These are phyloP conservation scores for Fusarium kyushuense DNA, from an alignment of 2,329 filamentous ascomycete genomes.

Conservation along the genomic window DNA sequence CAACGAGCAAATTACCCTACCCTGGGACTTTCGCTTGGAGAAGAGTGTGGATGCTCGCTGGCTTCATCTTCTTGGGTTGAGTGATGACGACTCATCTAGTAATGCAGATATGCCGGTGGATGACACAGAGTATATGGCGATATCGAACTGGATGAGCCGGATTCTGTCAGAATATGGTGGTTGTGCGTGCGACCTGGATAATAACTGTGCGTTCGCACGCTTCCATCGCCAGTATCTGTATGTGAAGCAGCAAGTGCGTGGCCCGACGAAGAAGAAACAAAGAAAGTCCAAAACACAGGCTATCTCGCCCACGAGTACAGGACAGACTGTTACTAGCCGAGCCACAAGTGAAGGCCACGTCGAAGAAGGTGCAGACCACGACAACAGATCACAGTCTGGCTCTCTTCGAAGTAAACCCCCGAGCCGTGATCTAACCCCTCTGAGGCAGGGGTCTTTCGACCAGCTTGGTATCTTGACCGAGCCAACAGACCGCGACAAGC, in stretches of 20 bases:
- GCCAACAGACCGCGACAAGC: conserved; percentile 74
- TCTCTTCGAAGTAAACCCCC: conserved; percentile 73
- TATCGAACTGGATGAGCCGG: conserved; percentile 74
- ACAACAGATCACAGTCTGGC: conserved; percentile 59
- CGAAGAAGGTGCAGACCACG: conserved; percentile 67
- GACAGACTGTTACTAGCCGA: conserved; percentile 71
- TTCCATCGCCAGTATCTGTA: conserved; percentile 70
- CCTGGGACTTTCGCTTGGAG: conserved; percentile 75
- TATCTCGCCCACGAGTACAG: conserved; percentile 72
- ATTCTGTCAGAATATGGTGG: conserved; percentile 83
- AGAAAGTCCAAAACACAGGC: conserved; percentile 67
- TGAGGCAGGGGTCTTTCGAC: conserved; percentile 70
- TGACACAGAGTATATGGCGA: conserved; percentile 69
- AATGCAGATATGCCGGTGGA: conserved; percentile 67
- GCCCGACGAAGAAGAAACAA: conserved; percentile 61
- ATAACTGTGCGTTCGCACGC: conserved; percentile 72
- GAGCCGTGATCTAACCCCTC: conserved; percentile 74
- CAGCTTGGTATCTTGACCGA: conserved; percentile 71
- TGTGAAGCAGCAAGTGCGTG: conserved; percentile 58
- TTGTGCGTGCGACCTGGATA: conserved; percentile 77
- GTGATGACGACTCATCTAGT: conserved; percentile 66
- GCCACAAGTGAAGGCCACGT: conserved; percentile 71
- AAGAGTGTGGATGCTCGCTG: conserved; percentile 67
- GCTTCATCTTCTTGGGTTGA: conserved; percentile 70
- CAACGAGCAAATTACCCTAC: conserved; percentile 72